Conservation (phyloP, 169 alveolate species). For the Eimeria sp. region DNA sequence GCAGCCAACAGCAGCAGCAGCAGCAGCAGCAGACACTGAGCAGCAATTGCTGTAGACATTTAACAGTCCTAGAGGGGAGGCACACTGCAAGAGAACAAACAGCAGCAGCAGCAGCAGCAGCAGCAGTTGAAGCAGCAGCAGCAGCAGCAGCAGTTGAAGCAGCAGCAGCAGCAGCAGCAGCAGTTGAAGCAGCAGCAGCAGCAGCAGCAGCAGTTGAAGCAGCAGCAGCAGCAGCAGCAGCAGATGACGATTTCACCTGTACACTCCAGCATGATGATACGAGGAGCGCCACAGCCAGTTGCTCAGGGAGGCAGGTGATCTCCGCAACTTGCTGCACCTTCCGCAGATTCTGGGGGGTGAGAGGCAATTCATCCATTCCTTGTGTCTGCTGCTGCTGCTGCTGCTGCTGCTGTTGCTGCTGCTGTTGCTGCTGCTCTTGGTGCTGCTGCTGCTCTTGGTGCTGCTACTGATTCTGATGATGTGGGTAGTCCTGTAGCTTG, state of each 20-base stretch:
- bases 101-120: not conserved
- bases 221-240: not conserved
- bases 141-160: too few species aligned
- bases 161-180: not conserved
- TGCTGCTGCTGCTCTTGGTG: not conserved
- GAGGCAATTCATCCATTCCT: conserved; percentile 66
- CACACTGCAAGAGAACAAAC: too few species aligned
- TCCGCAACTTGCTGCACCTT: conserved; percentile 67
- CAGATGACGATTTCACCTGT: conserved; percentile 11
- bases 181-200: not conserved
- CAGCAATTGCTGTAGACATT: too few species aligned
- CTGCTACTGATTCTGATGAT: not conserved
- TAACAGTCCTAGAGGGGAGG: too few species aligned
- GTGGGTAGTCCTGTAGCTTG: not conserved
- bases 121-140: not conserved
- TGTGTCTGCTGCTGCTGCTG: conserved; percentile 8
- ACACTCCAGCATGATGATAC: conserved; percentile 57
- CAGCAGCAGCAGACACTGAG: too few species aligned
- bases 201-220: conserved; percentile 11
- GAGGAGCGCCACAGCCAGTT: conserved; percentile 40
- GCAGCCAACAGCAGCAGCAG: too few species aligned
- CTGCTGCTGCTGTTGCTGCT: conserved; percentile 23
- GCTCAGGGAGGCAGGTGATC: conserved; percentile 41
- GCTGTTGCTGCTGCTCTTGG: conserved; percentile 4
- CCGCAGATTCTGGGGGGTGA: conserved; percentile 65